These are phyloP conservation scores for Candida rishiriensis DNA, from an alignment of 805 yeast genomes.

Conservation along the genomic window DNA sequence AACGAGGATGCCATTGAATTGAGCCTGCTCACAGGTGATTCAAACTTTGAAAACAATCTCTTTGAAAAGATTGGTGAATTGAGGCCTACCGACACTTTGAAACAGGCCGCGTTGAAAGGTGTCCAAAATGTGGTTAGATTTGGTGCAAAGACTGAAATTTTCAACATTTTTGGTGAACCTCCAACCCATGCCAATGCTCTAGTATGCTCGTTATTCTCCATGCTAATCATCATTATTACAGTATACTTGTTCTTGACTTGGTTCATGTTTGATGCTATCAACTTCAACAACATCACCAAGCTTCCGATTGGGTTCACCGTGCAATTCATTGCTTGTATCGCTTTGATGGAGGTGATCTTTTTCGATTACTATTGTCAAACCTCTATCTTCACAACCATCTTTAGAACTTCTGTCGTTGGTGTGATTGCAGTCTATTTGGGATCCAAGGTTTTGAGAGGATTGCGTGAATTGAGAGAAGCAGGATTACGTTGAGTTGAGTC, in stretches of 20 bases:
- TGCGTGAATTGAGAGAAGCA: conserved; percentile 26
- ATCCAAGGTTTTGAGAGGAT: conserved; percentile 52
- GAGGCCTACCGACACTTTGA: conserved; percentile 13
- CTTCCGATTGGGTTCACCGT: conserved; percentile 32
- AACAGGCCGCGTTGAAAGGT: conserved; percentile 1
- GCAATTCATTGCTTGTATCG: conserved; percentile 44
- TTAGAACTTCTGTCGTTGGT: conserved; percentile 42
- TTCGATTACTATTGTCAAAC: conserved; percentile 54
- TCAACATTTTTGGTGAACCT: conserved; percentile 54
- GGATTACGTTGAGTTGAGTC: conserved; percentile 17
- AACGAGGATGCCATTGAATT: conserved; percentile 16
- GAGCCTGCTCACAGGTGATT: conserved; percentile 27
- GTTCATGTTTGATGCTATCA: conserved; percentile 34
- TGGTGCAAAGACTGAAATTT: conserved; percentile 56
- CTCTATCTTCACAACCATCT: conserved; percentile 56
- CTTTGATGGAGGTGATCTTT: conserved; percentile 50
- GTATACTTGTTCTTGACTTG: conserved; percentile 38
- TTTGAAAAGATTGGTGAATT: conserved; percentile 16
- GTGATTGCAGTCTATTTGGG: conserved; percentile 58
- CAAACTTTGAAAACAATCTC: conserved; percentile 11
- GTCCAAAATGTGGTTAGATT: conserved; percentile 31
- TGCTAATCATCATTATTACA: conserved; percentile 38
- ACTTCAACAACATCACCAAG: conserved; percentile 32
- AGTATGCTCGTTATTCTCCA: conserved; percentile 49
- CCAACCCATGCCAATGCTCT: conserved; percentile 47